Evolutionary conservation across 495 filamentous ascomycete species (phyloP).

Genomic region (Amniculicola lignicola): DNA sequence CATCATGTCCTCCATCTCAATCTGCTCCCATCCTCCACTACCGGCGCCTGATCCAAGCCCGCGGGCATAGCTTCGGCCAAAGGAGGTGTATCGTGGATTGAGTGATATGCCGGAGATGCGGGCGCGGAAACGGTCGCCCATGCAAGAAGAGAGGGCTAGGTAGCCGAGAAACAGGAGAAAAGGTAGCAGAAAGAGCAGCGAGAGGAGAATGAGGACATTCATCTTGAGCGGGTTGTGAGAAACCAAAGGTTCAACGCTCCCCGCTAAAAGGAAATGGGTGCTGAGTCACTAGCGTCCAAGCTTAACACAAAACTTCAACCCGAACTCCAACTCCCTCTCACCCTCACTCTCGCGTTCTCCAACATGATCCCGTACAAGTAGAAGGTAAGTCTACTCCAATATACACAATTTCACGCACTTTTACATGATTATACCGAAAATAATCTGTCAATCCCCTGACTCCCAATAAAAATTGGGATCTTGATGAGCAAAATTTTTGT

Average conservation of each 20-base stretch:
- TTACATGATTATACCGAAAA: conserved; percentile 67
- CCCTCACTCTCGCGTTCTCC: background rate
- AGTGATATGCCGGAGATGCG: conserved; percentile 43
- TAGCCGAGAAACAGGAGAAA: conserved; percentile 39
- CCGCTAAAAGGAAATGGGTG: background rate
- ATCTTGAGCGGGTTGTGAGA: conserved; percentile 36
- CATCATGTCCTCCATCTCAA: conserved; percentile 62
- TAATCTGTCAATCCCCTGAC: conserved; percentile 94
- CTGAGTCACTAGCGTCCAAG: conserved; percentile 21
- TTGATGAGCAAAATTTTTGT: conserved; percentile 39
- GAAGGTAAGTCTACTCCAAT: conserved; percentile 4
- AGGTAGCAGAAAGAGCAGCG: conserved; percentile 43
- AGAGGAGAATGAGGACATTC: conserved; percentile 51
- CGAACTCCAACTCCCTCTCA: background rate
- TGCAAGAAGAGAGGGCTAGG: conserved; percentile 58
- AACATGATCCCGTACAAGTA: conserved; percentile 18
- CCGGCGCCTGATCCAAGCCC: conserved; percentile 52
- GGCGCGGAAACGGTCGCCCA: conserved; percentile 54
- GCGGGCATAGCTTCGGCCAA: conserved; percentile 55
- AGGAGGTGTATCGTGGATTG: conserved; percentile 46
- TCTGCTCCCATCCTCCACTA: conserved; percentile 59
- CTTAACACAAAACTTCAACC: background rate
- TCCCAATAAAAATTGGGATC: conserved; percentile 15
- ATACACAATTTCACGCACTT: background rate
- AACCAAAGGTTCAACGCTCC: background rate